Evolutionary conservation across 2,329 filamentous ascomycete species (phyloP).

Genomic region (Zasmidium cellare): DNA sequence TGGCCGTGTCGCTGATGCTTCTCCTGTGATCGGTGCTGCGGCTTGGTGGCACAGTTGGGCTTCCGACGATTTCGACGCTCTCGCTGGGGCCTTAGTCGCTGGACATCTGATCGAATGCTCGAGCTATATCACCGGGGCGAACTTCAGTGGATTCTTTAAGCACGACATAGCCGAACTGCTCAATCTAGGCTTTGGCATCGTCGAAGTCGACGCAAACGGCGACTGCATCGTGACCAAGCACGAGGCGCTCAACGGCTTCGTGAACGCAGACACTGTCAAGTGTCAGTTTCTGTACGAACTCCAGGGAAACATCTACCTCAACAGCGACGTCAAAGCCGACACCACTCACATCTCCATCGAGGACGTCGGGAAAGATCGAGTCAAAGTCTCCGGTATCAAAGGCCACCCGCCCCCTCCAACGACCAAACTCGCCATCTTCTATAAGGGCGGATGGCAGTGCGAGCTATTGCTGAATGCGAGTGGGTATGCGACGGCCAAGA

Average conservation of each 20-base stretch:
- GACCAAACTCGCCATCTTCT: constrained; percentile 50
- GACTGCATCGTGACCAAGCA: constrained; percentile 39
- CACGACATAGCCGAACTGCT: constrained; percentile 35
- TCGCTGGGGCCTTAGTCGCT: constrained; percentile 41
- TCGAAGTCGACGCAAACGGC: constrained; percentile 34
- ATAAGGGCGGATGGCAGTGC: constrained; percentile 46
- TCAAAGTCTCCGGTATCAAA: constrained; percentile 47
- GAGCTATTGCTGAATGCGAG: constrained; percentile 45
- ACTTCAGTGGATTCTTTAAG: constrained; percentile 43
- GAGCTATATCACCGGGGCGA: constrained; percentile 42
- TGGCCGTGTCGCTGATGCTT: constrained; percentile 43
- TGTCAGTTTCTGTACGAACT: constrained; percentile 57
- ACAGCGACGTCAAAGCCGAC: constrained; percentile 57
- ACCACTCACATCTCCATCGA: constrained; percentile 52
- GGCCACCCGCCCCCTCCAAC: constrained; percentile 49
- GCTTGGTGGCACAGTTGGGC: constrained; percentile 46
- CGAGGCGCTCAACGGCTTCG: constrained; percentile 35
- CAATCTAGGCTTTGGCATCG: constrained; percentile 33
- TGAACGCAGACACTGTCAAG: constrained; percentile 50
- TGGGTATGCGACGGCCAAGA: constrained; percentile 46
- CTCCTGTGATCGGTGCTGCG: constrained; percentile 42
- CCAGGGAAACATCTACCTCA: constrained; percentile 57
- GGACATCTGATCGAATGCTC: constrained; percentile 45
- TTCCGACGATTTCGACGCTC: constrained; percentile 36
- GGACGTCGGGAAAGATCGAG: constrained; percentile 49